Conservation (phyloP, 345 rosid species). For the Excoecaria cochinchinensis region DNA sequence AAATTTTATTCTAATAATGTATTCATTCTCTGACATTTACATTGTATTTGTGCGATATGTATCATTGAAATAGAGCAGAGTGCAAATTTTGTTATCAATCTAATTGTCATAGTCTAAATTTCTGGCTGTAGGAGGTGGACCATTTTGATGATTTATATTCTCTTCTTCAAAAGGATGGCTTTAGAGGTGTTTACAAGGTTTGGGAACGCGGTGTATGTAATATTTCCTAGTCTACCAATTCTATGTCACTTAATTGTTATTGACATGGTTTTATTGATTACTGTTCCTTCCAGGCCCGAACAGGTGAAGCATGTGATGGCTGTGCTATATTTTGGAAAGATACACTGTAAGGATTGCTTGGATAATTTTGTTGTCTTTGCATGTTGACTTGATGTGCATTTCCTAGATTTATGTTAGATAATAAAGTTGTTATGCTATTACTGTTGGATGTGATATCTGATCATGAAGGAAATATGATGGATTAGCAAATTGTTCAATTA, state of each 20-base stretch:
- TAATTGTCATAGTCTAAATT: background rate
- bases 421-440: background rate
- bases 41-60: too few relatives aligned
- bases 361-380: background rate
- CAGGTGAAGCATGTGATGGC: conserved; percentile 83
- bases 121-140: conserved; percentile 24
- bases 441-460: background rate
- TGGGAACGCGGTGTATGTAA: conserved; percentile 7
- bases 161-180: conserved; percentile 58
- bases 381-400: background rate
- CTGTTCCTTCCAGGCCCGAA: conserved; percentile 57
- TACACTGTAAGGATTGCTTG: conserved; percentile 44
- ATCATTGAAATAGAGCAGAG: background rate
- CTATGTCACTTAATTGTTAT: background rate
- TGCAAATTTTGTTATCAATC: background rate
- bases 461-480: background rate
- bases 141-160: conserved; percentile 31
- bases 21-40: too few relatives aligned
- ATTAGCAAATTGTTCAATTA: background rate
- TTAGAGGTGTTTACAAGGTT: conserved; percentile 78
- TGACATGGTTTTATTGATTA: conserved; percentile 18
- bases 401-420: background rate
- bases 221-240: background rate
- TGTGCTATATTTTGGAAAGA: conserved; percentile 89
- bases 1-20: background rate